Conservation (phyloP, 202 grass and related monocot genomes). For the Setaria viridis region DNA sequence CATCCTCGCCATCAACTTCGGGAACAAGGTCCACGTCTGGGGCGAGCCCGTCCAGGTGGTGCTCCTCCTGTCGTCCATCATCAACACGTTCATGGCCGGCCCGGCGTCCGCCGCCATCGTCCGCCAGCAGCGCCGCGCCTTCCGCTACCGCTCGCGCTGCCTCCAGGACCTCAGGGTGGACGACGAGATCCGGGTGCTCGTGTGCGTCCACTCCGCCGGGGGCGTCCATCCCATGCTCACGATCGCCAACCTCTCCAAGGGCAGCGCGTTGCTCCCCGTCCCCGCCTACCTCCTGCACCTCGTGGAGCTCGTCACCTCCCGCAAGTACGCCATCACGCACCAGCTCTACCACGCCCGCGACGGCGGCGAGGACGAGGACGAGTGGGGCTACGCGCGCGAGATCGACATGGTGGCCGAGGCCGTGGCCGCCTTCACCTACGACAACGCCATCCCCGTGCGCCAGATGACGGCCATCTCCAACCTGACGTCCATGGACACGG, state of each 20-base stretch:
- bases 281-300: constrained; percentile 76
- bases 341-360: constrained; percentile 53
- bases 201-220: constrained; percentile 60
- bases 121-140: constrained; percentile 52
- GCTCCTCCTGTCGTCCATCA: constrained; percentile 56
- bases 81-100: constrained; percentile 67
- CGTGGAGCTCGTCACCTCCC: constrained; percentile 59
- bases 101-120: constrained; percentile 64
- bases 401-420: constrained; percentile 53
- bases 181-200: constrained; percentile 68
- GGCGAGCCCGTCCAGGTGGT: constrained; percentile 35
- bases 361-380: neutral
- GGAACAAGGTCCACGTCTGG: constrained; percentile 37
- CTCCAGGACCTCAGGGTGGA: constrained; percentile 57
- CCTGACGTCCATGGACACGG: constrained; percentile 63
- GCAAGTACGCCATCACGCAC: constrained; percentile 72
- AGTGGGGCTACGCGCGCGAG: constrained; percentile 53
- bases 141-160: constrained; percentile 51
- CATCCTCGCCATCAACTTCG: constrained; percentile 57
- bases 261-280: constrained; percentile 46
- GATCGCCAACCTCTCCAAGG: constrained; percentile 56
- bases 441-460: constrained; percentile 35
- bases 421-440: constrained; percentile 51
- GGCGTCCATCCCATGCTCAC: constrained; percentile 60
- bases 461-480: constrained; percentile 60